phyloP scores from a whole-genome alignment of 192 early-diverging fungal genomes.

The Backusella liffmaniae region DNA sequence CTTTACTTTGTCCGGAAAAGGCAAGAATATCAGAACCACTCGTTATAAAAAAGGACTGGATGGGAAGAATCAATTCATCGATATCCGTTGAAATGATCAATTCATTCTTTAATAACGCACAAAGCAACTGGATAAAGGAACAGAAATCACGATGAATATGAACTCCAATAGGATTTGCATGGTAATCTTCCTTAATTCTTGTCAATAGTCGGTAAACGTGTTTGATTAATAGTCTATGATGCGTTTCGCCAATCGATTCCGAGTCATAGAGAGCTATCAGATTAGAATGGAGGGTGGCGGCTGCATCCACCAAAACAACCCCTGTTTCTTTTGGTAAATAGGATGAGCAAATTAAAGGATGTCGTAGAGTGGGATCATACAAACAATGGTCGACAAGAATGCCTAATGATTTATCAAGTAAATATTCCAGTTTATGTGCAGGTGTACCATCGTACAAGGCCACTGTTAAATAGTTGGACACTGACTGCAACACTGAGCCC shows the following conservation, averaged over 20 bases:
- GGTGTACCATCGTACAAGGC: conserved; percentile 5
- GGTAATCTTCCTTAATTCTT: background rate
- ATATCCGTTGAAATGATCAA: background rate
- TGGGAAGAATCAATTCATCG: background rate
- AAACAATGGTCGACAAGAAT: conserved; percentile 11
- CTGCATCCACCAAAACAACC: background rate
- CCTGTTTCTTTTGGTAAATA: background rate
- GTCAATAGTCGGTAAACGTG: background rate
- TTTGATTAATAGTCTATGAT: background rate
- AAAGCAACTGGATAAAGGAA: background rate
- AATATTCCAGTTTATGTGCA: background rate
- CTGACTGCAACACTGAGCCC: background rate
- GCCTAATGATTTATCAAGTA: conserved; percentile 15
- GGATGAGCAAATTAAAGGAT: background rate
- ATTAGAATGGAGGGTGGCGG: background rate
- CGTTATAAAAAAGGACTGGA: conserved; percentile 4
- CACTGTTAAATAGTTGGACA: background rate
- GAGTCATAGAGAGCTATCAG: background rate
- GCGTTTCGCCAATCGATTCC: background rate
- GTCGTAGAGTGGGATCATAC: background rate
- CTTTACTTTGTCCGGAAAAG: background rate
- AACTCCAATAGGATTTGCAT: background rate
- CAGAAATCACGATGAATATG: background rate
- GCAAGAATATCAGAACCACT: background rate
- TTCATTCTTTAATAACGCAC: conserved; percentile 8